A percentile compares a stretch with the other conserved stretches of the same genome.
Evolutionary conservation across 2,329 filamentous ascomycete species (phyloP).

Genomic region (Fragosphaeria purpurea): DNA sequence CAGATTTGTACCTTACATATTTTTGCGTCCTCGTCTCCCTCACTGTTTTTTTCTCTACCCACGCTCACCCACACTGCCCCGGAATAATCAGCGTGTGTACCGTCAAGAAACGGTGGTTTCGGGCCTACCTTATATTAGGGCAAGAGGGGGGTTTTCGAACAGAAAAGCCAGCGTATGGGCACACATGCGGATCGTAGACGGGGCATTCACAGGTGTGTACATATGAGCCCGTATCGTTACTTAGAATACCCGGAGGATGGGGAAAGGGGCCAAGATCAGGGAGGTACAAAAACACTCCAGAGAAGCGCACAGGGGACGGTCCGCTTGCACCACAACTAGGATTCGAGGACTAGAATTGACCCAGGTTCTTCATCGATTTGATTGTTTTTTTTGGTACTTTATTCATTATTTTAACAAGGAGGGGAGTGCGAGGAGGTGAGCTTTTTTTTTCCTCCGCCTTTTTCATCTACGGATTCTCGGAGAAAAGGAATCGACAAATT

Average conservation of each 20-base stretch:
- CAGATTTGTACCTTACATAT: too few species aligned
- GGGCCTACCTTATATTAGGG: background rate
- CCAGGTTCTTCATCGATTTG: background rate
- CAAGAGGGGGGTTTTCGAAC: background rate
- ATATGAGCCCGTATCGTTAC: too few species aligned
- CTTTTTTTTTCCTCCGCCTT: too few species aligned
- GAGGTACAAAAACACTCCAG: background rate
- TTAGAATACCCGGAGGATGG: background rate
- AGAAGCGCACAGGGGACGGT: slow-evolving; percentile 1
- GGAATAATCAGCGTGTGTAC: too few species aligned
- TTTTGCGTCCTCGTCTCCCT: too few species aligned
- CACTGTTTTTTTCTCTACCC: too few species aligned
- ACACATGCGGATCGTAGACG: background rate
- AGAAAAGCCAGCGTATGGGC: background rate
- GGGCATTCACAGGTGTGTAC: too few species aligned
- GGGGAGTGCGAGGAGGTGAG: too few species aligned
- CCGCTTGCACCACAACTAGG: background rate
- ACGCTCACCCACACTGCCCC: too few species aligned
- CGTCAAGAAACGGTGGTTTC: slow-evolving; percentile 1
- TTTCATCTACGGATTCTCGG: too few species aligned
- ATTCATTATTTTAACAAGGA: background rate
- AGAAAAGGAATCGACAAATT: too few species aligned
- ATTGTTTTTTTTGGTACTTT: background rate
- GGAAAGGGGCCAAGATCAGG: background rate
- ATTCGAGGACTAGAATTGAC: too few species aligned